Conservation (phyloP, 2,329 filamentous ascomycete species). For the Akanthomyces dipterigenus region DNA sequence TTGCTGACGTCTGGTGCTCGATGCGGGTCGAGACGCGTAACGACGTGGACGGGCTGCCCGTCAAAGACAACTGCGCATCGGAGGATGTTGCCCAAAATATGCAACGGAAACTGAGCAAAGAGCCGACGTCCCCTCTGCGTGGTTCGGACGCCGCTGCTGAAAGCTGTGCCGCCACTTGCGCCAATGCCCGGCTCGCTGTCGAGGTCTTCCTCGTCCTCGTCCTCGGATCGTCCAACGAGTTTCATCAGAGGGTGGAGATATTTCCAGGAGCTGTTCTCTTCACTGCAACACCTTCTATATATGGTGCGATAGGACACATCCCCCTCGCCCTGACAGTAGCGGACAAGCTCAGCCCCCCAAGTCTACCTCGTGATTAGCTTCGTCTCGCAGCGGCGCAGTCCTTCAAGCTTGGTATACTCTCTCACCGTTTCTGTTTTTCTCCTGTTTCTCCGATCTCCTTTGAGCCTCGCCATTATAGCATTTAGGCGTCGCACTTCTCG, state of each 20-base stretch:
- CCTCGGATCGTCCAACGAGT: neutral
- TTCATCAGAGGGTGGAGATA: constrained; percentile 12
- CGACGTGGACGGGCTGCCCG: constrained; percentile 31
- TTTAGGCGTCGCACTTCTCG: too few species aligned
- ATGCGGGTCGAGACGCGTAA: constrained; percentile 37
- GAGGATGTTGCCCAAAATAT: constrained; percentile 31
- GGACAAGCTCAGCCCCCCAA: neutral
- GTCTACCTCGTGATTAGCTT: neutral
- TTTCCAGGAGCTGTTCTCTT: constrained; percentile 25
- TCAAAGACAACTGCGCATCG: constrained; percentile 28
- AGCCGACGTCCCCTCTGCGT: neutral
- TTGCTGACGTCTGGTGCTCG: neutral
- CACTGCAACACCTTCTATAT: constrained; percentile 24
- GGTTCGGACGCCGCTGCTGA: neutral
- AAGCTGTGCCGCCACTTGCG: too few species aligned
- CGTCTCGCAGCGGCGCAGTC: neutral
- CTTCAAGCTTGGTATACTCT: neutral
- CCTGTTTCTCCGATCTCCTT: too few species aligned
- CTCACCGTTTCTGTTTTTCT: neutral
- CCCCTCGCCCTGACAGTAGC: too few species aligned
- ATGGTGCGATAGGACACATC: constrained; percentile 13
- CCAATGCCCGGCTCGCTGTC: too few species aligned
- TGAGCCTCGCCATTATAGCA: too few species aligned
- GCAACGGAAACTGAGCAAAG: constrained; percentile 18
- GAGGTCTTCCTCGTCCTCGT: neutral